Evolutionary conservation across 2,329 filamentous ascomycete genomes (phyloP).

Genomic region (Colletotrichum truncatum): DNA sequence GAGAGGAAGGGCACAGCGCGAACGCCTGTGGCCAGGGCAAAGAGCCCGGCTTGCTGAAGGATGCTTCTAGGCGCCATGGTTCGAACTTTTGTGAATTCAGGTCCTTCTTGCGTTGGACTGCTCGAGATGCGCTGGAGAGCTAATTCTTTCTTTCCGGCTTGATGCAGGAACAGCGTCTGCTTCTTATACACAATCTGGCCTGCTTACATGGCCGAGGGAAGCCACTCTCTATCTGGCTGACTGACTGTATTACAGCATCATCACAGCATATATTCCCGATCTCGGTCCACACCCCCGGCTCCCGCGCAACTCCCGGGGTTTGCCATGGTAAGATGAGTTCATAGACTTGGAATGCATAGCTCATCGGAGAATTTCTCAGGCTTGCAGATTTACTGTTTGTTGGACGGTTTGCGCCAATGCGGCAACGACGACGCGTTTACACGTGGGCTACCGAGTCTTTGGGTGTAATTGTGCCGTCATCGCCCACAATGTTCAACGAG

Average conservation of each 20-base stretch:
- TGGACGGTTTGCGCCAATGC: no score
- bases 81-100: not conserved
- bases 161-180: not conserved
- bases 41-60: conserved; percentile 22
- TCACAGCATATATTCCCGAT: not conserved
- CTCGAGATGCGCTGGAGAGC: not conserved
- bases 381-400: no score
- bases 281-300: not conserved
- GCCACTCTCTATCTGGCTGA: not conserved
- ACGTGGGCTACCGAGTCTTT: conserved; percentile 6
- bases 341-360: conserved; percentile 11
- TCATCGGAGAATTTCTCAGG: not conserved
- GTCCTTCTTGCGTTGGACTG: not conserved
- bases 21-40: conserved; percentile 31
- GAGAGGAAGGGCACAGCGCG: conserved; percentile 45
- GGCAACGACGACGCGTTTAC: not conserved
- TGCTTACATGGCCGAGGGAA: not conserved
- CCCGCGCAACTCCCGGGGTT: not conserved
- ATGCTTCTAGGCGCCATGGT: conserved; percentile 13
- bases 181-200: conserved; percentile 4
- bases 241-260: not conserved
- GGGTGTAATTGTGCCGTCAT: conserved; percentile 28
- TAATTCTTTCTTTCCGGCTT: fast-evolving
- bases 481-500: not conserved
- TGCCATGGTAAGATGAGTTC: no score